Conservation (phyloP, 75 land plant genomes). For the Picea sitchensis region DNA sequence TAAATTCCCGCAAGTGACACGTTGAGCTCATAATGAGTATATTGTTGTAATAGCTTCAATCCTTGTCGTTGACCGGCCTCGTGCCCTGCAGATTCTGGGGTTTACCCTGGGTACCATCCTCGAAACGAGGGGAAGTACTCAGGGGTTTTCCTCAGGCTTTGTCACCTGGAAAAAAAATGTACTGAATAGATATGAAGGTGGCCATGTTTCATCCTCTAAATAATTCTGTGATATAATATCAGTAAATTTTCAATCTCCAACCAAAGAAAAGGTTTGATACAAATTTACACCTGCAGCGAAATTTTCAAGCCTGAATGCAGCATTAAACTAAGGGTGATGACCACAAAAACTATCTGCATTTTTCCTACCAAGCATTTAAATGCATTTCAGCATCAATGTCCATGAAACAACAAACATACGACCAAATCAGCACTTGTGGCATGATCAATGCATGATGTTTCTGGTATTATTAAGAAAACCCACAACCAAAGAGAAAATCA, state of each 20-base stretch:
- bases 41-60: no score
- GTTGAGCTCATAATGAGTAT: no score
- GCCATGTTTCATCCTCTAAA: background rate
- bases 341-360: background rate
- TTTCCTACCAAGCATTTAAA: background rate
- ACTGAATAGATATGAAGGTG: background rate
- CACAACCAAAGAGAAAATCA: background rate
- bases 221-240: constrained; percentile 1
- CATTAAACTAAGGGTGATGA: background rate
- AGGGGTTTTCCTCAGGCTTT: no score
- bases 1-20: no score
- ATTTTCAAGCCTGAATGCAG: background rate
- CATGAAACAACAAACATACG: no score
- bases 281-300: background rate
- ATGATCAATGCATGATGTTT: background rate
- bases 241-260: background rate
- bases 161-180: background rate
- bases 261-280: background rate
- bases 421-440: background rate
- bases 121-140: no score
- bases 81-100: no score
- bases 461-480: background rate
- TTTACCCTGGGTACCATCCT: no score
- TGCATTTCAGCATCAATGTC: background rate
- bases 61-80: no score